Conservation (phyloP, 768 basidiomycete species). For the Favolaschia claudopus region DNA sequence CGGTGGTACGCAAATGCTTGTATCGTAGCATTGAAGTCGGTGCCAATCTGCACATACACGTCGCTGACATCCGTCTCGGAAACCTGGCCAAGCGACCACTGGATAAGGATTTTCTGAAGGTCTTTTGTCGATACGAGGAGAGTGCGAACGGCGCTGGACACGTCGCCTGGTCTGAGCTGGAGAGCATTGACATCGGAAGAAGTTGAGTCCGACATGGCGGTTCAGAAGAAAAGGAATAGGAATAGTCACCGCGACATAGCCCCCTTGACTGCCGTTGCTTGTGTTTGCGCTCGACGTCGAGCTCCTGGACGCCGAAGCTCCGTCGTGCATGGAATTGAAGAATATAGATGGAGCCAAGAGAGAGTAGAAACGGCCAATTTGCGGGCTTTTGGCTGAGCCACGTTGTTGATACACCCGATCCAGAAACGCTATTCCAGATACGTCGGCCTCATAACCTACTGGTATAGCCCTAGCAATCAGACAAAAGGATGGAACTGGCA, state of each 20-base stretch:
- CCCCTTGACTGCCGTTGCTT: conserved; percentile 24
- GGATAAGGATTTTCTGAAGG: conserved; percentile 74
- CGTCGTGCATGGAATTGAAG: too few species aligned
- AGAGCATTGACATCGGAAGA: too few species aligned
- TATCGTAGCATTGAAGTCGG: conserved; percentile 85
- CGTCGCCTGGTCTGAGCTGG: conserved; percentile 49
- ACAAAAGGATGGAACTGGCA: too few species aligned
- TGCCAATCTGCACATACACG: conserved; percentile 88
- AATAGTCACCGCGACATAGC: conserved; percentile 1
- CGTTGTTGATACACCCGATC: too few species aligned
- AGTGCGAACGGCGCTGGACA: conserved; percentile 65
- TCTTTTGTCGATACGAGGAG: conserved; percentile 86
- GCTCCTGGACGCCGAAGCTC: conserved; percentile 8
- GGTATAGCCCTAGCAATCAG: too few species aligned
- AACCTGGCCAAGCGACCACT: conserved; percentile 70
- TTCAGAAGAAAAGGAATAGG: not conserved
- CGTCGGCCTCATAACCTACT: too few species aligned
- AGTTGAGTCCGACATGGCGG: conserved; percentile 21
- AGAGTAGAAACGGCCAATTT: too few species aligned
- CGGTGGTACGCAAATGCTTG: conserved; percentile 75
- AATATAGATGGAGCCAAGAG: too few species aligned
- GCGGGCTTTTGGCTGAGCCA: too few species aligned
- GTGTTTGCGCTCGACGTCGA: conserved; percentile 26
- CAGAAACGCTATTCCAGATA: too few species aligned
- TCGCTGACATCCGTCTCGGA: conserved; percentile 82